Conservation (phyloP, 805 yeast genomes). For the Candida easanensis region DNA sequence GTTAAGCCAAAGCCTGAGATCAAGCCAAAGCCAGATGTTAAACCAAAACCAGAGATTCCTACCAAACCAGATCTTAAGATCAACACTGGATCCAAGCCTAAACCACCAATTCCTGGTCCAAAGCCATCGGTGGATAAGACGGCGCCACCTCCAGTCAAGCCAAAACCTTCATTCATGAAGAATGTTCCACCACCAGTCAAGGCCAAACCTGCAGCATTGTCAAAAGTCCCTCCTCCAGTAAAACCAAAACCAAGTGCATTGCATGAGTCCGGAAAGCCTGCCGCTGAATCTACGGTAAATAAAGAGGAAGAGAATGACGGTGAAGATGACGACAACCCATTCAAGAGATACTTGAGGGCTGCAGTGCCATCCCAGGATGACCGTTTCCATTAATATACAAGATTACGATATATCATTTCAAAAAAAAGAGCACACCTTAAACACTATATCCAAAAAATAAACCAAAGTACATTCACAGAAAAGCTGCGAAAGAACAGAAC, state of each 20-base stretch:
- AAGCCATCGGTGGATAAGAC: conserved; percentile 1
- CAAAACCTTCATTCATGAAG: conserved; percentile 9
- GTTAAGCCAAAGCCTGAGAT: neutral
- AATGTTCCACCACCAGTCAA: conserved; percentile 11
- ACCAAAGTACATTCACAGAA: neutral
- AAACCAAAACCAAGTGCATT: conserved; percentile 12
- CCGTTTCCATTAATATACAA: conserved; percentile 26
- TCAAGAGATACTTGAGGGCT: conserved; percentile 33
- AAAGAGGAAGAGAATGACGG: conserved; percentile 13
- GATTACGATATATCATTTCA: too few species aligned
- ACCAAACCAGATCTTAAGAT: conserved; percentile 1
- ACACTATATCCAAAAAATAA: neutral
- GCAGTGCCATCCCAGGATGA: conserved; percentile 38
- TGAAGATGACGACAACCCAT: conserved; percentile 32
- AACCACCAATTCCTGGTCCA: conserved; percentile 7
- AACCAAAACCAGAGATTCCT: neutral
- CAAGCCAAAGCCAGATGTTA: neutral
- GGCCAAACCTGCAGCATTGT: conserved; percentile 9
- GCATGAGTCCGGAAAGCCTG: neutral
- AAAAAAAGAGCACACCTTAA: too few species aligned
- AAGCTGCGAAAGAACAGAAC: neutral
- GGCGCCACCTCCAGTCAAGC: conserved; percentile 16
- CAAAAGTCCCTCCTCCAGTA: conserved; percentile 13
- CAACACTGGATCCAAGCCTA: neutral
- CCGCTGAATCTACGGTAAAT: neutral